phyloP scores from a whole-genome alignment of 1,284 basidiomycete genomes.

The Irpex sp. region DNA sequence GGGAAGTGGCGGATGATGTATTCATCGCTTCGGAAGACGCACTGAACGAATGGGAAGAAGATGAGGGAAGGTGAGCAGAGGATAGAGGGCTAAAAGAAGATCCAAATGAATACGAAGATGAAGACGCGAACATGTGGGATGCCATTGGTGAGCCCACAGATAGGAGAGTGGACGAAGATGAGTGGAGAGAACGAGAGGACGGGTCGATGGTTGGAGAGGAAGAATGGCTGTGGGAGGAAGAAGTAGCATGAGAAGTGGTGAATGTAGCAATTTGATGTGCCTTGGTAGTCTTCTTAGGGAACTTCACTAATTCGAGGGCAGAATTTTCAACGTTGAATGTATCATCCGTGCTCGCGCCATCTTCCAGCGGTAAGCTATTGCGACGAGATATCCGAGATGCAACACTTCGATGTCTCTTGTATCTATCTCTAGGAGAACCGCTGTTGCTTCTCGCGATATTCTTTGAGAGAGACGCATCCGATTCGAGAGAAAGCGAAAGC shows the following conservation, averaged over 20 bases:
- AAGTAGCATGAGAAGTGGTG: neutral
- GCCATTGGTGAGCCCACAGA: neutral
- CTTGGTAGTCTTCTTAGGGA: too few relatives aligned
- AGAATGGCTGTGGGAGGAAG: neutral
- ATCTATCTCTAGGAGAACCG: neutral
- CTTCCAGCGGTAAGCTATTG: too few relatives aligned
- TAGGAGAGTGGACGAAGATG: neutral
- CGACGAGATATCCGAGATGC: too few relatives aligned
- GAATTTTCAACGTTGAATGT: too few relatives aligned
- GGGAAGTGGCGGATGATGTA: neutral
- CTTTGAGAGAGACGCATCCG: slow-evolving; percentile 10
- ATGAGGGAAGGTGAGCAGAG: neutral
- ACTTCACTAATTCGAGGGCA: too few relatives aligned
- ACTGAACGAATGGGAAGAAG: neutral
- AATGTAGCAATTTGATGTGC: neutral
- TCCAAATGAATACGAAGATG: neutral
- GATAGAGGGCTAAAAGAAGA: neutral
- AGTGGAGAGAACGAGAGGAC: neutral
- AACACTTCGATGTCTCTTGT: too few relatives aligned
- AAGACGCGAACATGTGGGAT: neutral
- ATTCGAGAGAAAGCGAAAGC: slow-evolving; percentile 32
- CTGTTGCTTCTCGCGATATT: too few relatives aligned
- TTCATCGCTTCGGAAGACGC: neutral
- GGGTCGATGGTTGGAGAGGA: neutral
- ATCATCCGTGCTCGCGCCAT: too few relatives aligned